phyloP scores from a whole-genome alignment of 2,329 filamentous ascomycete genomes.

The Fusarium buxicola region DNA sequence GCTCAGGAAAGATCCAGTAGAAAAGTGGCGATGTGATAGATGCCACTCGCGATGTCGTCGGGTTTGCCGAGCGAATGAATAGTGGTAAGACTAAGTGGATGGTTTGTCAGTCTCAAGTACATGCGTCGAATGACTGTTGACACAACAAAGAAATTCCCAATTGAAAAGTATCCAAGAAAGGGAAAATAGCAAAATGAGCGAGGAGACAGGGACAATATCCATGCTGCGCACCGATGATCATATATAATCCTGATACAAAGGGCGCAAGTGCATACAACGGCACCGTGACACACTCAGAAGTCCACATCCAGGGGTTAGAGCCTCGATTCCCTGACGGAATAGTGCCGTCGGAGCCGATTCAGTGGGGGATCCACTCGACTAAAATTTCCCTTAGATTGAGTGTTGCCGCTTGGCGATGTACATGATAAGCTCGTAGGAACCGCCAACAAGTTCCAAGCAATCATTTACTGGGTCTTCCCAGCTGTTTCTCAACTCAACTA shows the following conservation, averaged over 20 bases:
- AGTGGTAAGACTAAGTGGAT: conserved; percentile 26
- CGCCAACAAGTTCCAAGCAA: conserved; percentile 18
- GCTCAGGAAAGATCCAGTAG: conserved; percentile 20
- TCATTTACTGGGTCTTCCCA: neutral
- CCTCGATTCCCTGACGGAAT: conserved; percentile 44
- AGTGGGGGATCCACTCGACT: conserved; percentile 47
- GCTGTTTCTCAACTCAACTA: conserved; percentile 13
- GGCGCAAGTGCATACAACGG: conserved; percentile 35
- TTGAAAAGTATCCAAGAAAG: conserved; percentile 1
- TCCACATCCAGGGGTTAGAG: conserved; percentile 43
- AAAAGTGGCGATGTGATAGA: conserved; percentile 25
- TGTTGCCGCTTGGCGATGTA: conserved; percentile 50
- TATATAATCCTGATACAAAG: conserved; percentile 45
- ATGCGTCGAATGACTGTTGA: neutral
- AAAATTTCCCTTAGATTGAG: conserved; percentile 47
- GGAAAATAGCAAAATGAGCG: conserved; percentile 18
- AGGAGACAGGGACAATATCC: conserved; percentile 9
- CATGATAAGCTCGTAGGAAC: conserved; percentile 43
- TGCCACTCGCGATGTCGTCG: conserved; percentile 19
- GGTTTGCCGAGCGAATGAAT: conserved; percentile 20
- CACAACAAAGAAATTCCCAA: neutral
- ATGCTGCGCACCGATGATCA: conserved; percentile 38
- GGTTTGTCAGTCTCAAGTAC: conserved; percentile 23
- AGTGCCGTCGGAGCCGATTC: conserved; percentile 47
- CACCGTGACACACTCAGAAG: conserved; percentile 40